Base-by-base conservation (phyloP, 73 alveolate species). In the Tetrahymena malaccensis region DNA sequence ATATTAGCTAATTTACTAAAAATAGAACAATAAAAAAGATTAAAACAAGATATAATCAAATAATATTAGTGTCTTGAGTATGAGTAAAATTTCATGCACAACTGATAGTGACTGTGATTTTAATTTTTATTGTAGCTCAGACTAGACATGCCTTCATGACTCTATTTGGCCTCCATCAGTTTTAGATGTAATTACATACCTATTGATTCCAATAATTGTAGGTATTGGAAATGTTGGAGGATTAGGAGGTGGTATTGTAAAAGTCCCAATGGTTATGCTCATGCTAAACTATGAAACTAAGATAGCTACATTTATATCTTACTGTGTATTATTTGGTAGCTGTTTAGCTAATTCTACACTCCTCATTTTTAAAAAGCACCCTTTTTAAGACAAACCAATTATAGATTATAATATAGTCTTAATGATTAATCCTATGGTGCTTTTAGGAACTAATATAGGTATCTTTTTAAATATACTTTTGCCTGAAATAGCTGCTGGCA, bases 181-280 rank as follows among this genome's bases (percentile, higher is more conserved):
- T 70, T 31, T 70, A 27, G 89, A 70, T 70, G 89, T 70, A 2
- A 70, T 70, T 12, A 70, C 89, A 70, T 70, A 70, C 12, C 19
- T 70, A 70, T 22, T 70, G 17, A n/a, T 70, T 44, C 96, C 96
- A 27, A 38, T 94, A 19, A 13, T 94, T 27, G 70, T 94, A 43
- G 96, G 96, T 31, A 25, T 94, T 19, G 96, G 96, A 25, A 94
- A 85, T 85, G 94, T 55, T 12, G 96, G 95, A 94, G 95, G 96
- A 17, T 85, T 94, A 94, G 96, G 96, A 33, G 95, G 96, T n/a
- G 96, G 95, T 21, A 94, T 94, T 35, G 93, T 94, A 16, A 94
- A 94, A 94, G 95, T 84, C 40, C 96, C 96, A 4, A 84, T 94
- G 56, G 31, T 94, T 43, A 84, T 94, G 84, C 93, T 94, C 40